A percentile compares a stretch with the other conserved stretches of the same genome.
phyloP scores from a whole-genome alignment of 768 basidiomycete genomes.

The Lentinula sp. region DNA sequence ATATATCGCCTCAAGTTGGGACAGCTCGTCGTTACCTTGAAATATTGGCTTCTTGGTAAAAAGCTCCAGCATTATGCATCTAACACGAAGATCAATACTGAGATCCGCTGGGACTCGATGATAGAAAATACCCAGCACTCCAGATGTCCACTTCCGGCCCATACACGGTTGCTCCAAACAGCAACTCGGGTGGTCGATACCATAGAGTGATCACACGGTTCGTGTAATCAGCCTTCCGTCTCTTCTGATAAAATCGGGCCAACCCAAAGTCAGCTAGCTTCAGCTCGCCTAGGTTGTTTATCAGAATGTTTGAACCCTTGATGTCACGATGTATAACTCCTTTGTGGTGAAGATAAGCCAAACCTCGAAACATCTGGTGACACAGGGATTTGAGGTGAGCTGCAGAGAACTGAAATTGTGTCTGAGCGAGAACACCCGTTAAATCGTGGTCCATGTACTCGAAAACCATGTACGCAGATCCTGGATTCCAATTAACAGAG shows the following conservation, averaged over 20 bases:
- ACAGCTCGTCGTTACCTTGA: slow-evolving; percentile 96
- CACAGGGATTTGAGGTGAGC: slow-evolving; percentile 95
- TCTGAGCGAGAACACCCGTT: slow-evolving; percentile 90
- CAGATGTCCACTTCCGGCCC: slow-evolving; percentile 99
- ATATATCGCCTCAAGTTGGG: slow-evolving; percentile 93
- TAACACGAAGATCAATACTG: slow-evolving; percentile 22
- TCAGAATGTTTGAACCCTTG: slow-evolving; percentile 96
- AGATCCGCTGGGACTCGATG: not conserved
- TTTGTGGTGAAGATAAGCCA: slow-evolving; percentile 93
- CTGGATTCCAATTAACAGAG: slow-evolving; percentile 32
- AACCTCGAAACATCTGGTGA: slow-evolving; percentile 90
- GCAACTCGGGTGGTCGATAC: slow-evolving; percentile 94
- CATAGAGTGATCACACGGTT: slow-evolving; percentile 98
- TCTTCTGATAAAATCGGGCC: slow-evolving; percentile 93
- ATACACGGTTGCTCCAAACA: slow-evolving; percentile 94
- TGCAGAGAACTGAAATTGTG: slow-evolving; percentile 75
- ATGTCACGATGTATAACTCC: slow-evolving; percentile 98
- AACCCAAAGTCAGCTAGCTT: slow-evolving; percentile 98
- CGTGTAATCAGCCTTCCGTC: slow-evolving; percentile 89
- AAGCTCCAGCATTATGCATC: slow-evolving; percentile 98
- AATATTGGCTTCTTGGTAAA: slow-evolving; percentile 96
- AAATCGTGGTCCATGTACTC: slow-evolving; percentile 99
- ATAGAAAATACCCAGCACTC: slow-evolving; percentile 79
- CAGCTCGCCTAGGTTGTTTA: slow-evolving; percentile 87
- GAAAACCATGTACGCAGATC: slow-evolving; percentile 97